Base-by-base conservation (phyloP, 2,329 filamentous ascomycete species). In the Cladosporium sp. region DNA sequence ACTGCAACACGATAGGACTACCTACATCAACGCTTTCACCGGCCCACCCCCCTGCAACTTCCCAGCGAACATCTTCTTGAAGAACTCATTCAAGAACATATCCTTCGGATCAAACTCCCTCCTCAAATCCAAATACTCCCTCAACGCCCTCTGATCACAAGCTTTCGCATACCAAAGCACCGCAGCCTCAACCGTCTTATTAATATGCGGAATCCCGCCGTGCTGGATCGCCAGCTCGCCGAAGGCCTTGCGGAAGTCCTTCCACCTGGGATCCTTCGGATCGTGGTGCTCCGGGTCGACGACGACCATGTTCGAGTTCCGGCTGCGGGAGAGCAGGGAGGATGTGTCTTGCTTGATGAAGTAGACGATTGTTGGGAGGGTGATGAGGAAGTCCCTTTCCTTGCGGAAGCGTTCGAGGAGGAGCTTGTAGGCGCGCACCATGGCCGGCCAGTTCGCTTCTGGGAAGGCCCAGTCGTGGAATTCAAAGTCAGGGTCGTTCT, bases 381-480 rank as follows among this genome's bases (percentile, higher is more conserved):
- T 61, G 43, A 67, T 51, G n/a, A 65, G 25, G 43, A 65, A 65
- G 21, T 65, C 46, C 13, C 23, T 48, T 13, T 66, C 65, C 1
- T 23, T 10, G 13, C 51, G 54, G 65, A 66, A 66, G 8, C 51
- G 46, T 7, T 59, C 58, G 60, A 51, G 48, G 16, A 60, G 23
- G 6, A 60, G 28, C 1, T 46, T 28, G 34, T 43, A 65, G 6
- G 63, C 65, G 3, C 51, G 46, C 3, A 63, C 65, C 65, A 66
- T 66, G 18, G 25, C 26, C 11, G 53, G 32, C 65, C 65, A 66
- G 25, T 58, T 66, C 6, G 46, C 23, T 28, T 66, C 65, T 2
- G 65, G 59, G 26, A 66, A 66, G 5, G 61, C 65, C 59, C 65
- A 66, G 46, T 66, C 65, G 54, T 58, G 57, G 46, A 66, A 64